Percentiles rank a stretch among this genome's conserved stretches.
Conservation (phyloP, 257 asterid species). For the Euphrasia confusa region DNA sequence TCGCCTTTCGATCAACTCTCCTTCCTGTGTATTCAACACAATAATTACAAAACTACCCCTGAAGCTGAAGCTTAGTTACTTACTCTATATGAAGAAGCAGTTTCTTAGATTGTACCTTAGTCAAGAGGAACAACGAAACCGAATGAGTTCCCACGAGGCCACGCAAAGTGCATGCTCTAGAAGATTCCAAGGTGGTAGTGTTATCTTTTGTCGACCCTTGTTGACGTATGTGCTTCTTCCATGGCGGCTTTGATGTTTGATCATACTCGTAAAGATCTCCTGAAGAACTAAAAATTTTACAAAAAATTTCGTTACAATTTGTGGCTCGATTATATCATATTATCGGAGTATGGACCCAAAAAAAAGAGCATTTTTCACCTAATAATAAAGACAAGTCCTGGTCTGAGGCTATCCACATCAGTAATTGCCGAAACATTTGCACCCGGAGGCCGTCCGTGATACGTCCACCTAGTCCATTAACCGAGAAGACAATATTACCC, state of each 20-base stretch:
- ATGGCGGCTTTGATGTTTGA: conserved; percentile 57
- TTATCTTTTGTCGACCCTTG: conserved; percentile 34
- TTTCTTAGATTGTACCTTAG: conserved; percentile 39
- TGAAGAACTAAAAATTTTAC: conserved; percentile 34
- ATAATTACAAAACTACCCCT: background rate
- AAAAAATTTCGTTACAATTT: background rate
- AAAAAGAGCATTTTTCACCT: conserved; percentile 41
- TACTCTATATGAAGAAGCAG: background rate
- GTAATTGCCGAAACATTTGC: conserved; percentile 61
- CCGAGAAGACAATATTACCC: background rate
- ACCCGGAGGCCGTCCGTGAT: conserved; percentile 80
- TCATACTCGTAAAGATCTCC: conserved; percentile 92
- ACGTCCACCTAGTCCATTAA: conserved; percentile 50
- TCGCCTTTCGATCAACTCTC: conserved; percentile 65
- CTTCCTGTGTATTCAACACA: conserved; percentile 33
- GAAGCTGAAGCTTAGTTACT: background rate
- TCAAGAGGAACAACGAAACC: conserved; percentile 59
- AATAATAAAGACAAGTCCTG: conserved; percentile 50
- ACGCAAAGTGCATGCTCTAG: conserved; percentile 47
- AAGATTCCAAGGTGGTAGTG: conserved; percentile 42
- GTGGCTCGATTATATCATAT: conserved; percentile 1
- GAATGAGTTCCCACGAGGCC: conserved; percentile 48
- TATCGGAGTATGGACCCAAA: conserved; percentile 1
- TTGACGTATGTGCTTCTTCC: conserved; percentile 77
- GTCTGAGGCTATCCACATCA: conserved; percentile 46